Evolutionary conservation across 306 rosid species (phyloP).

Genomic region (Sechiopsis laciniata): DNA sequence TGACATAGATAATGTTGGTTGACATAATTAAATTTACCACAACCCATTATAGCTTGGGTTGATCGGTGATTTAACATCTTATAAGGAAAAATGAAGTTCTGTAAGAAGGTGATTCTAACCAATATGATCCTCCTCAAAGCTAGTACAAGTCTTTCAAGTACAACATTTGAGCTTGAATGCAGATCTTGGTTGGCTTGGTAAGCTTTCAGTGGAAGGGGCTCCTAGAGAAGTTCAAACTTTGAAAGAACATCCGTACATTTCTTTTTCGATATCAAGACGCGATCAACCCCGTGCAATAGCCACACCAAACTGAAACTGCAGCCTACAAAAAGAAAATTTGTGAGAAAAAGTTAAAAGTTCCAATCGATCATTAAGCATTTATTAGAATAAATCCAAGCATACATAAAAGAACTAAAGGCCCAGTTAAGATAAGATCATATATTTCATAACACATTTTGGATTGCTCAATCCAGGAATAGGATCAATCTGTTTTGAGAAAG

Average conservation of each 20-base stretch:
- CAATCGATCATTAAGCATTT: not conserved
- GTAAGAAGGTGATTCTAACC: slow-evolving; percentile 9
- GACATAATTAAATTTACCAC: too few relatives aligned
- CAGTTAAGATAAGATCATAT: not conserved
- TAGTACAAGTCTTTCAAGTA: not conserved
- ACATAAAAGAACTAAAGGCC: not conserved
- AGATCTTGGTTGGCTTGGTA: not conserved
- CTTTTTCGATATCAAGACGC: not conserved
- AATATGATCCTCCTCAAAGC: not conserved
- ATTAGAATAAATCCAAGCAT: not conserved
- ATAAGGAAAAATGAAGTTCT: not conserved
- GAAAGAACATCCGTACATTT: not conserved
- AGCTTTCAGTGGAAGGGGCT: not conserved
- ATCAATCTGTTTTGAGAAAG: not conserved
- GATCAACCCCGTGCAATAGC: not conserved
- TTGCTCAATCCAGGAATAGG: slow-evolving; percentile 13
- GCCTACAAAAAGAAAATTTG: not conserved
- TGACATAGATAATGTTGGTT: not conserved
- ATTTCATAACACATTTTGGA: not conserved
- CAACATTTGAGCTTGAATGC: not conserved
- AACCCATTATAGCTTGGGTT: too few relatives aligned
- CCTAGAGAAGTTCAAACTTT: slow-evolving; percentile 7
- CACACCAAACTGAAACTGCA: not conserved
- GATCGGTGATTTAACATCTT: too few relatives aligned
- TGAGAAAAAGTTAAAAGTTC: not conserved